Base-by-base conservation (phyloP, 306 rosid species). In the Trifolium fragiferum region DNA sequence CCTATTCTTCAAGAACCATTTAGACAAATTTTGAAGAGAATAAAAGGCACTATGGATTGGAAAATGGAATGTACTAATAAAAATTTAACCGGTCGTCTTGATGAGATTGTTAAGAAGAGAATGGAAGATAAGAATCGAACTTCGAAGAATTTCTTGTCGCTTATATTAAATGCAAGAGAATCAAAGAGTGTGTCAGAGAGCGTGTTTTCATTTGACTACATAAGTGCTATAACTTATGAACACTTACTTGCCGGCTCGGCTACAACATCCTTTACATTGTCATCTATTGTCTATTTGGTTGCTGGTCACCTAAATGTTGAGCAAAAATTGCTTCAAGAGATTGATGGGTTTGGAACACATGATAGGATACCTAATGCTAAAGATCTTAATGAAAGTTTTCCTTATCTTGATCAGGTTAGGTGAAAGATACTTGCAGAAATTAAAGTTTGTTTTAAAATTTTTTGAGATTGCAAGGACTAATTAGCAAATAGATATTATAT, bases 221-320 rank as follows among this genome's bases (percentile, higher is more conserved):
- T 92, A 4, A 88, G 89, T 54, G 99, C 97, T 18, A 90, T 87
- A 53, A 84, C 98, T 40, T 95, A 95, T 51, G 99, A 95, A 78
- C 99, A 95, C 73, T 61, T 95, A 30, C 92, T 94, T 66, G 97
- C 93, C 18, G 99, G 99, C 2, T 94, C 97, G 8, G 88, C 97
- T 49, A 94, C 96, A 25, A 87, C 96, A 16, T 67, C 96, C 15
- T 94, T 94, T 77, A 92, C 99, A 0, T 41, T 92, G 80, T 92
- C 96, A 30, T 83, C 97, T 10, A 23, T 81, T 75, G 87, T 94
- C n/a, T 94, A 95, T 66, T 85, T 95, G 82, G 92, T 95, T 61
- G 80, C 99, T 54, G 89, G 81, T n/a, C 97, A 95, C 67, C 88
- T 77, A 0, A 88, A 92, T 41, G 99, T 92, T 1, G 99, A 92